Evolutionary conservation across 2,329 filamentous ascomycete genomes (phyloP).

Genomic region (Paraphoma chrysanthemicola): DNA sequence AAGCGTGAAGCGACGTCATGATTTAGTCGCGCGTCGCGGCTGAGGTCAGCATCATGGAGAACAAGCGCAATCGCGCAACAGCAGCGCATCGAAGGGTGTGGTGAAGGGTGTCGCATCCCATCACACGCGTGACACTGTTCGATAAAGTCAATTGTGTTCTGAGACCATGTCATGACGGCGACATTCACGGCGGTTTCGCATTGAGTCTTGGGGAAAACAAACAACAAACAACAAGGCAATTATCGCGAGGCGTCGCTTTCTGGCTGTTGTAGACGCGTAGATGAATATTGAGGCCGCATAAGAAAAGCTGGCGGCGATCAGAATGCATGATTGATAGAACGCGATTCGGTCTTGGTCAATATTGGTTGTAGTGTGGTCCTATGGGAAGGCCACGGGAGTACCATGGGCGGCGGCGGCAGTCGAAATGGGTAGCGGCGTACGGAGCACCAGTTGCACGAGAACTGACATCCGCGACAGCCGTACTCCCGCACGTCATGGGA

Average conservation of each 20-base stretch:
- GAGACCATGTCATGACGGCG: background rate
- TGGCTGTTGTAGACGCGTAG: background rate
- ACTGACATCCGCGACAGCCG: slow-evolving; percentile 4
- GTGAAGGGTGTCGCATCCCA: background rate
- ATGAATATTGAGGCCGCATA: slow-evolving; percentile 4
- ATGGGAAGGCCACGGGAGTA: background rate
- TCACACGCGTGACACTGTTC: slow-evolving; percentile 1
- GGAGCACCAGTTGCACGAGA: background rate
- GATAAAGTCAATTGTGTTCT: slow-evolving; percentile 1
- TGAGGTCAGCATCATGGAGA: background rate
- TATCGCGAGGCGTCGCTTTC: background rate
- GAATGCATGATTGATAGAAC: background rate
- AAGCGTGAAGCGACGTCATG: background rate
- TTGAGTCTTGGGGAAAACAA: background rate
- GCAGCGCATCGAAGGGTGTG: background rate
- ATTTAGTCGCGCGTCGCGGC: background rate
- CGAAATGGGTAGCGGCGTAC: too few relatives aligned
- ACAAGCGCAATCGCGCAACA: background rate
- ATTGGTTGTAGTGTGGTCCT: background rate
- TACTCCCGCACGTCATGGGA: background rate
- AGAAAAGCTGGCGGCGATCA: background rate
- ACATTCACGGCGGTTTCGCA: background rate
- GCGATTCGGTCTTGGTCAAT: background rate
- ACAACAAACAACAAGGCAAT: background rate
- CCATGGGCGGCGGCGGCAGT: background rate